Evolutionary conservation across 371 early-diverging fungal species (phyloP).

Genomic region (Mucor racemosus): DNA sequence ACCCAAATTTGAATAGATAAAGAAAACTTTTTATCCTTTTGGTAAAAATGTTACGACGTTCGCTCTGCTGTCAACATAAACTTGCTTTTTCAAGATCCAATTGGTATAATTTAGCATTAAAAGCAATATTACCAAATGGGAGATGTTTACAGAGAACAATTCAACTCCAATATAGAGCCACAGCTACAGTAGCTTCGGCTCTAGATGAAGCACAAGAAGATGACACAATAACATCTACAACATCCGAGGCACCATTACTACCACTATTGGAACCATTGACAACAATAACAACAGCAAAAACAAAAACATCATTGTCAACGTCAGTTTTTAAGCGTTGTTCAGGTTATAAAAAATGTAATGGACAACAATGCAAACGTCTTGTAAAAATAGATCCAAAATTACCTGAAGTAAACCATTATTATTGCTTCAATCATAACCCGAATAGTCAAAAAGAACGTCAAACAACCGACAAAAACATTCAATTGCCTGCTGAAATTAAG

Average conservation of each 20-base stretch:
- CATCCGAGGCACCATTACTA: background rate
- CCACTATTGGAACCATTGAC: background rate
- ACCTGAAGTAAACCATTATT: background rate
- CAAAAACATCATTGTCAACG: background rate
- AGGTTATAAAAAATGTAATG: constrained; percentile 9
- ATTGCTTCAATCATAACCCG: constrained; percentile 10
- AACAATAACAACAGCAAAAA: background rate
- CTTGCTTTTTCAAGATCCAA: constrained; percentile 16
- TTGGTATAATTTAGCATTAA: constrained; percentile 19
- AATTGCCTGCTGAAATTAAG: background rate
- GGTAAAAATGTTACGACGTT: background rate
- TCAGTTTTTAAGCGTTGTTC: constrained; percentile 9
- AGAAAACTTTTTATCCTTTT: background rate
- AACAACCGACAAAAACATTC: background rate
- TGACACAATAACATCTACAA: background rate
- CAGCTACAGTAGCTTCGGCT: background rate
- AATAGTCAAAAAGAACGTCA: background rate
- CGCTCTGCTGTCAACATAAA: constrained; percentile 9
- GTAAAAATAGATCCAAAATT: background rate
- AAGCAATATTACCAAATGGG: background rate
- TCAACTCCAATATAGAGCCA: background rate
- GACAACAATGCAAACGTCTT: constrained; percentile 7
- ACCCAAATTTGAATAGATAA: background rate
- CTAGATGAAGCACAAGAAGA: background rate
- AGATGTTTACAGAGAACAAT: background rate